Base-by-base conservation (phyloP, 331 rosid genomes). In the Erythrophleum ivorense region DNA sequence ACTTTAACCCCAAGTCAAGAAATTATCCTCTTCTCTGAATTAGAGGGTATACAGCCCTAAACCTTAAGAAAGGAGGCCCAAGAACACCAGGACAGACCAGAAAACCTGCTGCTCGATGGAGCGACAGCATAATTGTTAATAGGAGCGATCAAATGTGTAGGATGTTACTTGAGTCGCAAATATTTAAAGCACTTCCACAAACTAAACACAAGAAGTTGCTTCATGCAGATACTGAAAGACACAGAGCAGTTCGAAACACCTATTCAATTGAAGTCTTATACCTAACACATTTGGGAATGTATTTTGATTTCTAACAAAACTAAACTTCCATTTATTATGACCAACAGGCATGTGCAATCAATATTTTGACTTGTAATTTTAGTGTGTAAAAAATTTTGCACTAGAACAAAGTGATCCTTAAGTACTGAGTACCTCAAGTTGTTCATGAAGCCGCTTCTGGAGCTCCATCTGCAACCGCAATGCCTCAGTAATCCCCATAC, bases 391-490 rank as follows among this genome's bases (percentile, higher is more conserved):
- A 68, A 21, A 6, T 43, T n/a, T 69, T n/a, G 41, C 2, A 46
- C 19, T 50, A 8, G 7, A 16, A 29, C 48, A 10, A 81, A 83
- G 71, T 43, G 24, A n/a, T 29, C 24, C 15, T 18, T 40, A 21
- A 18, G 1, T 38, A 46, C 77, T 45, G 53, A 70, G 80, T 82
- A 91, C 95, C 93, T 91, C 95, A 65, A 91, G 94, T 85, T 90
- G 97, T 60, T 92, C 97, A 36, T 92, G 97, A 62, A 92, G 97
- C 81, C 85, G 84, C 88, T 92, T 92, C 87, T 92, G 97, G 83
- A 92, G 93, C 79, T 92, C 92, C 83, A 92, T 89, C 83, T 92
- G 97, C 89, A 92, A 82, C 60, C 89, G 86, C 91, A 92, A 82
- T 18, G 97, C 88, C 72, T 89, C 92, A 9, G 90, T 85, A 66